phyloP scores from a whole-genome alignment of 139 green algal genomes.

The Deuterostichococcus epilithicus region DNA sequence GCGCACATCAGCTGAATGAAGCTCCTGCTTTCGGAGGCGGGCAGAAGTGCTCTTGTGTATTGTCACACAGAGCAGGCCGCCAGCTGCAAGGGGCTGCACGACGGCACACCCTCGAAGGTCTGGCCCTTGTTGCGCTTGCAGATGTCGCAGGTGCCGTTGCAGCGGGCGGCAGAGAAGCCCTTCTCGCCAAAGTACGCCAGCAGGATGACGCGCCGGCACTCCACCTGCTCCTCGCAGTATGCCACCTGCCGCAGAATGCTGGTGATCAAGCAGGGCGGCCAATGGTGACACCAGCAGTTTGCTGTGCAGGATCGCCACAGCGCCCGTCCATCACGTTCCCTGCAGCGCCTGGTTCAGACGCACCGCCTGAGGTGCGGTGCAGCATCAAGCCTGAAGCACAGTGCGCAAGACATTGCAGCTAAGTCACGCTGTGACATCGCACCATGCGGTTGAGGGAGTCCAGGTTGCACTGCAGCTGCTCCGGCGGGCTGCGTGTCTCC shows the following conservation, averaged over 20 bases:
- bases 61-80: not conserved
- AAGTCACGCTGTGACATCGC: not conserved
- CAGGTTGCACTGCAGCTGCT: constrained; percentile 58
- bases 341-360: not conserved
- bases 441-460: constrained; percentile 82
- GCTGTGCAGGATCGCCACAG: not conserved
- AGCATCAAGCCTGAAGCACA: not conserved
- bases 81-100: constrained; percentile 10
- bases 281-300: not conserved
- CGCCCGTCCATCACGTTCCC: not conserved
- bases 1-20: too few relatives aligned
- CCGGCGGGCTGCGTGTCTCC: constrained; percentile 49
- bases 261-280: too few relatives aligned
- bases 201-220: constrained; percentile 75
- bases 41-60: too few relatives aligned
- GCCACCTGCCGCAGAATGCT: constrained; percentile 47
- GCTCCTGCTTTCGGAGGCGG: too few relatives aligned
- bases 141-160: constrained; percentile 71
- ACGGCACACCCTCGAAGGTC: constrained; percentile 14
- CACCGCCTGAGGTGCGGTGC: too few relatives aligned
- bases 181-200: constrained; percentile 83
- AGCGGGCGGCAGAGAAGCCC: constrained; percentile 53
- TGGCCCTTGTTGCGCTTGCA: constrained; percentile 36
- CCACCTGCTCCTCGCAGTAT: constrained; percentile 74
- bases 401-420: not conserved